Evolutionary conservation across 2,329 filamentous ascomycete species (phyloP).

Genomic region (Aspergillus viridinutans): DNA sequence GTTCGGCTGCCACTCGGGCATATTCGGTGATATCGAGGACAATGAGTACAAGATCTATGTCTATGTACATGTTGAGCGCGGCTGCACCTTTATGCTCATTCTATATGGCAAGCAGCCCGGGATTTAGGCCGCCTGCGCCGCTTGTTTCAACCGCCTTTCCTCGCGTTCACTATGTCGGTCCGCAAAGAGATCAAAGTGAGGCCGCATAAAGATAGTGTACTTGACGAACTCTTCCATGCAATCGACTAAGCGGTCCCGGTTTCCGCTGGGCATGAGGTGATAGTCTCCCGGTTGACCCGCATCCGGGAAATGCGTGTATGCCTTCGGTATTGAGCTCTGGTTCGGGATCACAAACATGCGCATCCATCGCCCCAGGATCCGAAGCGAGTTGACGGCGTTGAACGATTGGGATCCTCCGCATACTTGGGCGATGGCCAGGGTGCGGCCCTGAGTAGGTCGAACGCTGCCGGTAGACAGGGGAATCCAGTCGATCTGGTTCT

Average conservation of each 20-base stretch:
- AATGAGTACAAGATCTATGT: no score
- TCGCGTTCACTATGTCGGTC: slow-evolving; percentile 60
- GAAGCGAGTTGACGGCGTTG: slow-evolving; percentile 63
- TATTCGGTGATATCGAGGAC: not conserved
- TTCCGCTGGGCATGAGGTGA: slow-evolving; percentile 52
- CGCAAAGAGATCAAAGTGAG: slow-evolving; percentile 57
- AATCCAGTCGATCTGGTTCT: slow-evolving; percentile 69
- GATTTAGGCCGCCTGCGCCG: not conserved
- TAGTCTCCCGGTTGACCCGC: slow-evolving; percentile 43
- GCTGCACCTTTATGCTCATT: not conserved
- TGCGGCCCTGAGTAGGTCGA: slow-evolving; percentile 62
- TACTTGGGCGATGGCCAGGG: slow-evolving; percentile 59
- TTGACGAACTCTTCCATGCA: slow-evolving; percentile 70
- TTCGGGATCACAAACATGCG: slow-evolving; percentile 65
- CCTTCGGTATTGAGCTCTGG: slow-evolving; percentile 60
- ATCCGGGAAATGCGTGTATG: slow-evolving; percentile 58
- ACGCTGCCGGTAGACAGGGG: slow-evolving; percentile 59
- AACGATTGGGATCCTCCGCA: slow-evolving; percentile 63
- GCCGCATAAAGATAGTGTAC: slow-evolving; percentile 62
- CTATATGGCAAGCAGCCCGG: no score
- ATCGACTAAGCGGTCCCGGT: slow-evolving; percentile 59
- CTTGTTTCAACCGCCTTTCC: slow-evolving; percentile 19
- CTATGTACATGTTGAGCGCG: not conserved
- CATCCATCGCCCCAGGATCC: slow-evolving; percentile 66
- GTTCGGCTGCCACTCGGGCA: slow-evolving; percentile 39